Evolutionary conservation across 352 stramenopile species (phyloP), one percentile per base, ranked within the genome.

Genomic region (Pythium aphanidermatum): DNA sequence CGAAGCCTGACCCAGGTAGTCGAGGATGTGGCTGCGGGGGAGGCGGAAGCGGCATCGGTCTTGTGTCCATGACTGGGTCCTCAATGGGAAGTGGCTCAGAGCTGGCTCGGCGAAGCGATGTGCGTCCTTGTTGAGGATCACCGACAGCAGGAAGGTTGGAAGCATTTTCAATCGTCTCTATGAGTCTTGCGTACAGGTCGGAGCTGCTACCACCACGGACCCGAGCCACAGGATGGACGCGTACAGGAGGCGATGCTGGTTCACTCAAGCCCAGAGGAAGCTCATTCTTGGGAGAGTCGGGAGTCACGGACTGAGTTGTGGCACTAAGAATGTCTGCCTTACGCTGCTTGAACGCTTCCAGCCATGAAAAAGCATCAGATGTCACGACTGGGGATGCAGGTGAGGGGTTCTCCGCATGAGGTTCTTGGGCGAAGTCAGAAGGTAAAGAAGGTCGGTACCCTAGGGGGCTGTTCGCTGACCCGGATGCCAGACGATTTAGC

Each of bases 341-440:
- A 6, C 75, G 69, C 48, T 86, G 69, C 20, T 65, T 66, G 52
- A 85, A 90, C 0, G 58, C 48, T 30, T 75, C 67, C 4, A 90
- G 51, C 78, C 78, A 90, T 16, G 47, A 73, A 51, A 82, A 73
- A 9, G 74, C 60, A 29, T 84, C 69, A 2, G 73, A 74, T 6
- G 52, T 53, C 25, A 58, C 45, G 3, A 35, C 44, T 5, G 51
- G 46, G 4, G 53, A 60, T 14, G 60, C 42, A 4, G 38, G 8
- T 13, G 19, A 30, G 14, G 28, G n/a, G n/a, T n/a, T n/a, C n/a
- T n/a, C n/a, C n/a, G n/a, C n/a, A n/a, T n/a, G n/a, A n/a, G n/a
- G n/a, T n/a, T n/a, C n/a, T n/a, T n/a, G n/a, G n/a, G n/a, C n/a
- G n/a, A n/a, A n/a, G n/a, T n/a, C n/a, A n/a, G n/a, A n/a, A n/a